phyloP scores from a whole-genome alignment of 2,329 filamentous ascomycete genomes.

The Nemania sp. region DNA sequence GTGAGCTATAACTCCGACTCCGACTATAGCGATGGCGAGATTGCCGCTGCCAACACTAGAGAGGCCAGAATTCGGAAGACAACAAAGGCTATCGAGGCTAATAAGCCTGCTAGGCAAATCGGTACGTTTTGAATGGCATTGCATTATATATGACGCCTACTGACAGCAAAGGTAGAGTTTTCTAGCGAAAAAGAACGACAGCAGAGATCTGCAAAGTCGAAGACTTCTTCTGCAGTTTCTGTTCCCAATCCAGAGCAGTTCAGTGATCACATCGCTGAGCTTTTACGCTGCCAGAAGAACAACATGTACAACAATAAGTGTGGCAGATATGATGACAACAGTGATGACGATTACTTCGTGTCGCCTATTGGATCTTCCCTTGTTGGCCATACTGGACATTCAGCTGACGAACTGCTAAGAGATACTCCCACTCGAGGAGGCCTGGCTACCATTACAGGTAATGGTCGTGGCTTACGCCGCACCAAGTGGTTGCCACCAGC shows the following conservation, averaged over 20 bases:
- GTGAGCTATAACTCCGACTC: slow-evolving; percentile 35
- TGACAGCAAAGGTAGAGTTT: slow-evolving; percentile 29
- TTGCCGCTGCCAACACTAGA: slow-evolving; percentile 25
- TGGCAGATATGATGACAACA: no score
- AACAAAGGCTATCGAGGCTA: not conserved
- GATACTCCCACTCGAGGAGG: not conserved
- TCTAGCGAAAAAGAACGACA: slow-evolving; percentile 26
- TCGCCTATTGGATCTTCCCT: slow-evolving; percentile 32
- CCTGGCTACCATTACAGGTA: not conserved
- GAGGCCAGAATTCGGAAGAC: slow-evolving; percentile 22
- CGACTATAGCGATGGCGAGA: slow-evolving; percentile 22
- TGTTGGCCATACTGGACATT: slow-evolving; percentile 40
- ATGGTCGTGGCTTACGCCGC: slow-evolving; percentile 26
- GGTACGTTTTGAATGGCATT: slow-evolving; percentile 28
- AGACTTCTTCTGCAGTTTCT: not conserved
- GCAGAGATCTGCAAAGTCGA: slow-evolving; percentile 4
- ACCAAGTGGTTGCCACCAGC: slow-evolving; percentile 8
- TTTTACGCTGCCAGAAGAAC: no score
- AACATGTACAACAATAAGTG: no score
- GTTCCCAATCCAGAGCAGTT: not conserved
- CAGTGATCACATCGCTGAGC: no score
- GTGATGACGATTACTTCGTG: slow-evolving; percentile 7
- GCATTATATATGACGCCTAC: not conserved
- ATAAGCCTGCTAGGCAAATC: slow-evolving; percentile 22
- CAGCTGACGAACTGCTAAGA: slow-evolving; percentile 28